Conservation (phyloP, 305 asterid species). For the Fraxinus ornus region DNA sequence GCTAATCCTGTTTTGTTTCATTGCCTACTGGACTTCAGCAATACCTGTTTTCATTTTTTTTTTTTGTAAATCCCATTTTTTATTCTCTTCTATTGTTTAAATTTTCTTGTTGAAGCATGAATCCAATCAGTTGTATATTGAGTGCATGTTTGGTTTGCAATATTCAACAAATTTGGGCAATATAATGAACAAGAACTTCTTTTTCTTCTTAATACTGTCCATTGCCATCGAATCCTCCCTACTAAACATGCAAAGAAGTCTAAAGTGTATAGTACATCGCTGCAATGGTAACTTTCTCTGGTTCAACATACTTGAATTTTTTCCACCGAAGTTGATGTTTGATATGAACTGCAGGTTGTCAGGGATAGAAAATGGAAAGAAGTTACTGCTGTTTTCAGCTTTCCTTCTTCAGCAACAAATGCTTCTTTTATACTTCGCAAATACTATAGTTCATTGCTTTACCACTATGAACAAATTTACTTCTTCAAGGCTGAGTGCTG, state of each 20-base stretch:
- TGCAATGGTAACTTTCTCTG: background rate
- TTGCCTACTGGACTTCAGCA: background rate
- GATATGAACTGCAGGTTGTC: conserved; percentile 43
- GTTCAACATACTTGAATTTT: background rate
- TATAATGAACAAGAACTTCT: background rate
- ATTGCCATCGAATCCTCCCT: background rate
- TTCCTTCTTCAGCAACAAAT: conserved; percentile 84
- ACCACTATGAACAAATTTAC: conserved; percentile 80
- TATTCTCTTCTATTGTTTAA: background rate
- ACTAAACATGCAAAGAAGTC: background rate
- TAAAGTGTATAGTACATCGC: background rate
- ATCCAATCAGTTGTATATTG: background rate
- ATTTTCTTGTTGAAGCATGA: background rate
- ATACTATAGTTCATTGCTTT: conserved; percentile 64
- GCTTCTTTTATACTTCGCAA: no score
- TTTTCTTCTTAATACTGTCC: background rate
- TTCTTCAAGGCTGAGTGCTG: conserved; percentile 61
- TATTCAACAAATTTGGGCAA: background rate
- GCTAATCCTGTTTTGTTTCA: background rate
- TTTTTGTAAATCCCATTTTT: background rate
- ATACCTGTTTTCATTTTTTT: background rate
- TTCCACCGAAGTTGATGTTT: background rate
- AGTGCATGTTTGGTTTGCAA: background rate
- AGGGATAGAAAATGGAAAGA: conserved; percentile 80
- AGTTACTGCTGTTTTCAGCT: conserved; percentile 60